Evolutionary conservation across 805 yeast genomes (phyloP).

Genomic region (Wickerhamomyces subpelliculosus): DNA sequence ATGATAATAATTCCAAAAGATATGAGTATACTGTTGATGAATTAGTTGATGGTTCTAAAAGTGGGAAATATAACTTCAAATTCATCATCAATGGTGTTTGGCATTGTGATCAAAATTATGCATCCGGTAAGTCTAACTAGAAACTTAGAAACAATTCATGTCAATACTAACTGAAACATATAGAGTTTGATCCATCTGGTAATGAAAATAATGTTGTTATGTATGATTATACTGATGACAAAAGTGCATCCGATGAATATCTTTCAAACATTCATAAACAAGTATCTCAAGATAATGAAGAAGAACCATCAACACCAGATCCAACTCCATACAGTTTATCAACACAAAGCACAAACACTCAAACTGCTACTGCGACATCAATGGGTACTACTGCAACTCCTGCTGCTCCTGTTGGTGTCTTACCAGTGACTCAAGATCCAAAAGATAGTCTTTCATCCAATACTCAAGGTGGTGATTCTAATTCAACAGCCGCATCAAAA

Average conservation of each 20-base stretch:
- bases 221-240: slow-evolving; percentile 8
- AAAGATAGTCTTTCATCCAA: background rate
- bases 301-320: slow-evolving; percentile 23
- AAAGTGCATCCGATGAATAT: background rate
- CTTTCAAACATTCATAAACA: slow-evolving; percentile 1
- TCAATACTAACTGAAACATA: slow-evolving; percentile 19
- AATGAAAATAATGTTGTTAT: slow-evolving; percentile 31
- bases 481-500: slow-evolving; percentile 1
- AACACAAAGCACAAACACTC: background rate
- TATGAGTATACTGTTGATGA: slow-evolving; percentile 11
- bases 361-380: background rate
- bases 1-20: slow-evolving; percentile 1
- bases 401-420: background rate
- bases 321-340: slow-evolving; percentile 17
- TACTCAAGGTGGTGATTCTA: background rate
- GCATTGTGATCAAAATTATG: slow-evolving; percentile 13
- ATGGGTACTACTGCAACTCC: background rate
- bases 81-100: slow-evolving; percentile 18
- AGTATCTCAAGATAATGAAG: slow-evolving; percentile 5
- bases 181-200: slow-evolving; percentile 28
- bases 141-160: slow-evolving; percentile 21
- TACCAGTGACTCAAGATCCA: background rate
- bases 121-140: slow-evolving; percentile 12
- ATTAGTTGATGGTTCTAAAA: slow-evolving; percentile 5
- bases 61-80: slow-evolving; percentile 19